Conservation (phyloP, 108 stramenopile genomes). For the Cylindrotheca fusiformis region DNA sequence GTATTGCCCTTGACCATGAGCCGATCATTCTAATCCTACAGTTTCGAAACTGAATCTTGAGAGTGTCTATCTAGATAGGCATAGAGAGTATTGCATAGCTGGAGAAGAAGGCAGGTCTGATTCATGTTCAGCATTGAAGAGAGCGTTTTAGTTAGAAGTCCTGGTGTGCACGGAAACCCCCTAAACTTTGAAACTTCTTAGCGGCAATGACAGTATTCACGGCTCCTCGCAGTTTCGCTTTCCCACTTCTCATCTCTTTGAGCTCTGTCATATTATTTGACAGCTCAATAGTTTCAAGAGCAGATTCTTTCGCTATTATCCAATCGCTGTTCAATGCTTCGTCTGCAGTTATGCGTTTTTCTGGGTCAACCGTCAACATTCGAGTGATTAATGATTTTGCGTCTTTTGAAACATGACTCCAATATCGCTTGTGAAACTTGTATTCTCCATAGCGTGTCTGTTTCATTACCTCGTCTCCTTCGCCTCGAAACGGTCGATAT, state of each 20-base stretch:
- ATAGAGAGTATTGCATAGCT: no score
- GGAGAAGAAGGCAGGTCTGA: no score
- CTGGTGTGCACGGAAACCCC: constrained; percentile 29
- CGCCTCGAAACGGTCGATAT: constrained; percentile 86
- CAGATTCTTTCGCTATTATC: constrained; percentile 43
- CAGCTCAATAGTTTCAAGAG: constrained; percentile 26
- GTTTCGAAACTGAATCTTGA: no score
- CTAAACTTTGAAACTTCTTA: constrained; percentile 43
- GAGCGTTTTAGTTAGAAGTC: constrained; percentile 33
- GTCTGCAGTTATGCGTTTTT: constrained; percentile 64
- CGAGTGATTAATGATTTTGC: constrained; percentile 80
- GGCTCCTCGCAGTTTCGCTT: constrained; percentile 36
- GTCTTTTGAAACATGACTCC: constrained; percentile 72
- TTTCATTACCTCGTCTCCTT: constrained; percentile 63
- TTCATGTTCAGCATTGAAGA: no score
- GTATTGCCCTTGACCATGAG: no score
- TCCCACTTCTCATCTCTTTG: constrained; percentile 35
- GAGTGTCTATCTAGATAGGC: no score
- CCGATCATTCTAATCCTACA: no score
- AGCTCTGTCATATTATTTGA: constrained; percentile 41
- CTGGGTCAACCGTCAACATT: constrained; percentile 84
- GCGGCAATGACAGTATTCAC: constrained; percentile 37
- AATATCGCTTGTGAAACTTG: constrained; percentile 82
- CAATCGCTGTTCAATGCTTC: constrained; percentile 76
- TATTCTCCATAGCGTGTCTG: constrained; percentile 81